Evolutionary conservation across 2,329 filamentous ascomycete species (phyloP).

Genomic region (Alternaria ventricosa): DNA sequence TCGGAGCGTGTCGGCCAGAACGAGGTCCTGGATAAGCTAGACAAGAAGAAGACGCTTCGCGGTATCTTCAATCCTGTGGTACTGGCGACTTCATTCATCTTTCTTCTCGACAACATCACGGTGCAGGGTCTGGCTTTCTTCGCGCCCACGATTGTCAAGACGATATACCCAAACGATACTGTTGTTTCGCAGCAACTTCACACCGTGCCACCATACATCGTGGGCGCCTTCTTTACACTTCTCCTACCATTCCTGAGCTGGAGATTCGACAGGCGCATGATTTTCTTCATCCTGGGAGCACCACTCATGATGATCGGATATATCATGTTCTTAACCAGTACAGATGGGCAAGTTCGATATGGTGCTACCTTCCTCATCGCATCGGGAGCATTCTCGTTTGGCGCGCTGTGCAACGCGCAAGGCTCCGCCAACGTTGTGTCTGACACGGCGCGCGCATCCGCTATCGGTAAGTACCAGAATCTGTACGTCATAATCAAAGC

Average conservation of each 20-base stretch:
- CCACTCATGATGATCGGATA: constrained; percentile 73
- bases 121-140: constrained; percentile 76
- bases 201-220: constrained; percentile 73
- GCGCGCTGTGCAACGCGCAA: constrained; percentile 70
- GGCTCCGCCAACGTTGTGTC: constrained; percentile 74
- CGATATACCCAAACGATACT: constrained; percentile 66
- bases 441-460: constrained; percentile 71
- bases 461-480: constrained; percentile 59
- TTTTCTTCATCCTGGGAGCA: constrained; percentile 66
- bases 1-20: constrained; percentile 70
- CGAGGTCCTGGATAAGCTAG: constrained; percentile 68
- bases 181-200: constrained; percentile 71
- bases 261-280: constrained; percentile 64
- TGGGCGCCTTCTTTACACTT: constrained; percentile 71
- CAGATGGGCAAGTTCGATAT: constrained; percentile 62
- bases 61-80: constrained; percentile 72
- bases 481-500: neutral
- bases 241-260: constrained; percentile 67
- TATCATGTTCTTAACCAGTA: constrained; percentile 69
- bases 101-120: constrained; percentile 72
- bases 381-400: constrained; percentile 67
- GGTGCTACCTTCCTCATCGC: constrained; percentile 74
- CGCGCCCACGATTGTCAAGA: constrained; percentile 71
- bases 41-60: constrained; percentile 63
- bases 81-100: constrained; percentile 63